Evolutionary conservation across 305 asterid genomes (phyloP), one percentile per base, ranked within the genome.

Genomic region (Fraxinus angustifolia): DNA sequence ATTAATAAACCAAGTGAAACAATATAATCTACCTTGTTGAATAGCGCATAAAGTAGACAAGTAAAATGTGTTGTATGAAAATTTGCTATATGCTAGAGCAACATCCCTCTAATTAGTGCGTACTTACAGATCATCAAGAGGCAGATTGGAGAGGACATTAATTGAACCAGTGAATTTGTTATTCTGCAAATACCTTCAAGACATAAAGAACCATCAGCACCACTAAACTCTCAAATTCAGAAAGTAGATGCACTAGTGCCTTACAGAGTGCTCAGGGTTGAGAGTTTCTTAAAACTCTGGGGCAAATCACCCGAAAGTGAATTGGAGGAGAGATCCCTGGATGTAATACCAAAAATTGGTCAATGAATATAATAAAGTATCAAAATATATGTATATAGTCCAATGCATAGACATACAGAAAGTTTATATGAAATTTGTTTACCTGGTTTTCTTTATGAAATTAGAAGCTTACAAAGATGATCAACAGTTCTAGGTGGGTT

Each of bases 101-200:
- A 72, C 76, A 72, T 72, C 50, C 50, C 30, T 23, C 8, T 67
- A 48, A 5, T 31, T 78, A 23, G 16, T 56, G 33, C 48, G 42
- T 74, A 86, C 93, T 88, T 79, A 91, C 93, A 91, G 76, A 77
- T 82, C 78, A 75, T 83, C 86, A 2, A 91, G 91, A 17, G 92
- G 91, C 80, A 91, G 91, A 87, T 80, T 79, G 10, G 93, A 86
- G 26, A 91, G 90, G 81, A 88, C 90, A 40, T 91, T 87, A 82
- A 91, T 85, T 26, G 90, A 82, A 67, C 95, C 95, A 0, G 87
- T 90, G 81, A 91, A 88, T 80, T 90, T 91, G 82, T 90, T 91
- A 84, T 87, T 88, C 87, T 90, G 92, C 85, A 91, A 87, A 80
- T 87, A 80, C 89, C 95, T 91, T 82, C 78, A 67, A 48, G 67